These are phyloP conservation scores for Candida rishiriensis DNA, from an alignment of 805 yeast species.

Conservation along the genomic window DNA sequence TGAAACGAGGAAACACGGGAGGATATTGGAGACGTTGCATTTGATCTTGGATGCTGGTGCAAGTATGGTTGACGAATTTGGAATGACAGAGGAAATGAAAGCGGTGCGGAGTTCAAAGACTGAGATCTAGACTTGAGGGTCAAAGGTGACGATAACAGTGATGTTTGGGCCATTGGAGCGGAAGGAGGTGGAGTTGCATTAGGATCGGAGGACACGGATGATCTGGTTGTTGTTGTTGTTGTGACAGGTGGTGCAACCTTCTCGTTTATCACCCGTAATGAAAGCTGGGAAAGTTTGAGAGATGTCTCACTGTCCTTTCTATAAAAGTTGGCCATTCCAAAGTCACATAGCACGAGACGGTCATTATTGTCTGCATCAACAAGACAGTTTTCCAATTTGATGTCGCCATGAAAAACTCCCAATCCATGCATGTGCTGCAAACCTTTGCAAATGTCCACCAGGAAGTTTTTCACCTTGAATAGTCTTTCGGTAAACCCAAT, in stretches of 20 bases:
- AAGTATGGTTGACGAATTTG: background rate
- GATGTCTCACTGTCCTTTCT: constrained; percentile 7
- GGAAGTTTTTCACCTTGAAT: constrained; percentile 31
- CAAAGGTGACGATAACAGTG: background rate
- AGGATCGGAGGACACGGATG: background rate
- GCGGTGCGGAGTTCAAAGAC: background rate
- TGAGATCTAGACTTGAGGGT: background rate
- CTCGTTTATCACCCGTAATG: constrained; percentile 13
- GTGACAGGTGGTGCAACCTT: constrained; percentile 9
- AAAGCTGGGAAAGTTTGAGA: constrained; percentile 10
- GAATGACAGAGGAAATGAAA: background rate
- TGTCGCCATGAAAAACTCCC: constrained; percentile 75
- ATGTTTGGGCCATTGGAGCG: background rate
- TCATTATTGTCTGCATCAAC: constrained; percentile 38
- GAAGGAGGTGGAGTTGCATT: background rate
- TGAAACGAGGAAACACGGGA: constrained; percentile 1
- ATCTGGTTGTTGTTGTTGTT: constrained; percentile 5
- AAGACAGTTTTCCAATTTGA: constrained; percentile 77
- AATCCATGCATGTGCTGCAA: constrained; percentile 57
- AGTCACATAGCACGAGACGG: constrained; percentile 70
- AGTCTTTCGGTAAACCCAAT: constrained; percentile 11
- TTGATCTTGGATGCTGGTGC: background rate
- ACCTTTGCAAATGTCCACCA: constrained; percentile 54
- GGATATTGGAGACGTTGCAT: background rate
- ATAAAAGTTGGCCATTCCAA: constrained; percentile 64